Percentiles rank a stretch among this genome's conserved stretches.
Conservation (phyloP, 176 grass and related monocot genomes). For the Leersia perrieri region DNA sequence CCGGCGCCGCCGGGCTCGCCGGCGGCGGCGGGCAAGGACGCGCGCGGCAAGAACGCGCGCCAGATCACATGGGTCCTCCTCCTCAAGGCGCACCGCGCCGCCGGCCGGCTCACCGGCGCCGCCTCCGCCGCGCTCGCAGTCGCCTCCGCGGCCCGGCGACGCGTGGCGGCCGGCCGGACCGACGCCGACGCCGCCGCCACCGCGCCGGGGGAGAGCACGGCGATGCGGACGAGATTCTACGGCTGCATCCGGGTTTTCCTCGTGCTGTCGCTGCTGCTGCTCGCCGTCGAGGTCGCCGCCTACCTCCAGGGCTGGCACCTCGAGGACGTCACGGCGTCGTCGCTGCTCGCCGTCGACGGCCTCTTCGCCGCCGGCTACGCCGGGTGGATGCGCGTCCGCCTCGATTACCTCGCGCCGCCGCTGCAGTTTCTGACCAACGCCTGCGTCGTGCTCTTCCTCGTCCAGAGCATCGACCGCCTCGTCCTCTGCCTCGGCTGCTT, state of each 20-base stretch:
- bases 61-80: slow-evolving; percentile 89
- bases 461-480: slow-evolving; percentile 79
- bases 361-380: slow-evolving; percentile 57
- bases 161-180: slow-evolving; percentile 51
- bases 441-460: slow-evolving; percentile 77
- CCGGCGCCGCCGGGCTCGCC: slow-evolving; percentile 2
- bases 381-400: slow-evolving; percentile 57
- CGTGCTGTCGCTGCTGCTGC: slow-evolving; percentile 50
- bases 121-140: slow-evolving; percentile 52
- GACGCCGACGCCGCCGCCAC: slow-evolving; percentile 47
- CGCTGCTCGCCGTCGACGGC: slow-evolving; percentile 41
- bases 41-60: slow-evolving; percentile 66
- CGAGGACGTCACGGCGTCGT: slow-evolving; percentile 4
- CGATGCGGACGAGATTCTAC: slow-evolving; percentile 50
- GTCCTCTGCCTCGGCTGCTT: slow-evolving; percentile 77
- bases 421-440: slow-evolving; percentile 71
- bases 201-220: slow-evolving; percentile 55
- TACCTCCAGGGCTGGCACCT: slow-evolving; percentile 78
- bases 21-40: slow-evolving; percentile 36
- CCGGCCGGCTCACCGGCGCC: slow-evolving; percentile 46
- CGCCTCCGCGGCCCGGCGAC: slow-evolving; percentile 47
- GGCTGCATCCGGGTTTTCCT: slow-evolving; percentile 59
- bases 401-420: slow-evolving; percentile 66
- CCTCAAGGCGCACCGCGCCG: slow-evolving; percentile 70
- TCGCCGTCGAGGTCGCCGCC: slow-evolving; percentile 64